Percentiles rank a stretch among this genome's conserved stretches.
phyloP scores from a whole-genome alignment of 768 basidiomycete species.

The Pleurotus cornucopiae region DNA sequence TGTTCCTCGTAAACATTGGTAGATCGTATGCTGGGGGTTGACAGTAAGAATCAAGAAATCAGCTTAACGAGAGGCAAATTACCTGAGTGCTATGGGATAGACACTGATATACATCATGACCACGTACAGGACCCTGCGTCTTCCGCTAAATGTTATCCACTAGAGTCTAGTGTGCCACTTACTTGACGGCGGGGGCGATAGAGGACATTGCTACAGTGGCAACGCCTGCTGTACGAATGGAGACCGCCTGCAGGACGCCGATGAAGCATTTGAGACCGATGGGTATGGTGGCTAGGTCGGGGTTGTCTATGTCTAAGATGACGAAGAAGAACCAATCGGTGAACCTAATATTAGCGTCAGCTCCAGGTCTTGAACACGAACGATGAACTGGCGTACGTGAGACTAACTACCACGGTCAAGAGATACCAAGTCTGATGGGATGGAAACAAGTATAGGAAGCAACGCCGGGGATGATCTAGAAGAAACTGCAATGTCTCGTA shows the following conservation, averaged over 20 bases:
- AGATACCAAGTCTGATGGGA: conserved; percentile 95
- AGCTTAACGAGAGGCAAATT: conserved; percentile 4
- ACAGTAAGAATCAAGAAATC: neutral
- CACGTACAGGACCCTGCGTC: conserved; percentile 33
- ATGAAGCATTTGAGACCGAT: conserved; percentile 63
- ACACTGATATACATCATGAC: conserved; percentile 93
- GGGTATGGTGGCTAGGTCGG: conserved; percentile 58
- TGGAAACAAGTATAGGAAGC: conserved; percentile 87
- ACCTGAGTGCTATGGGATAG: conserved; percentile 82
- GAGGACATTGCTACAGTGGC: conserved; percentile 60
- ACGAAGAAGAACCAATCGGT: conserved; percentile 90
- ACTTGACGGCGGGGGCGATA: conserved; percentile 88
- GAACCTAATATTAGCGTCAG: conserved; percentile 31
- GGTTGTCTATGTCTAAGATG: conserved; percentile 80
- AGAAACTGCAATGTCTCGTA: conserved; percentile 85
- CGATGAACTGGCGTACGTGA: neutral
- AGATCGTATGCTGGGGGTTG: conserved; percentile 69
- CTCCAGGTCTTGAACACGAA: no score
- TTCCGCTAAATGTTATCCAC: no score
- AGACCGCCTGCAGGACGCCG: conserved; percentile 73
- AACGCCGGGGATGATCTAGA: conserved; percentile 89
- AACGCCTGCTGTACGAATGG: conserved; percentile 91
- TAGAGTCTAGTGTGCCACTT: conserved; percentile 19
- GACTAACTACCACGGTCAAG: conserved; percentile 65
- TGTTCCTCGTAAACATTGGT: conserved; percentile 92